phyloP scores from a whole-genome alignment of 192 early-diverging fungal genomes.

The Coemansia sp. region DNA sequence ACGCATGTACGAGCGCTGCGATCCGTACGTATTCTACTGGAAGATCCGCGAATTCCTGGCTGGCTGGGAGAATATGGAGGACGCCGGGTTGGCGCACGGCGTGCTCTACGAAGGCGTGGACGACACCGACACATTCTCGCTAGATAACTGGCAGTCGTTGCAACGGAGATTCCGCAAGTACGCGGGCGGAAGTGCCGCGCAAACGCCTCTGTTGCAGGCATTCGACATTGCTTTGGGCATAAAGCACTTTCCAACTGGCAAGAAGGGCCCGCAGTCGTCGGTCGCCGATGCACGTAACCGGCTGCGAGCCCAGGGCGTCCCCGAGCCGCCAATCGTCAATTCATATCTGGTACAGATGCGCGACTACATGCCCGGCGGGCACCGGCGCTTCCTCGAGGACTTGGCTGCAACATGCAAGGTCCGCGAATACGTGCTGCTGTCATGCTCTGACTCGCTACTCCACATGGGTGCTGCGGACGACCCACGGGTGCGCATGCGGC shows the following conservation, averaged over 20 bases:
- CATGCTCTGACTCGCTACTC: constrained; percentile 35
- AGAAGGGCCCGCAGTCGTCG: constrained; percentile 35
- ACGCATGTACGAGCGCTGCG: constrained; percentile 90
- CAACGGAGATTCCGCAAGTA: constrained; percentile 63
- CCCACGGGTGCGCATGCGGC: constrained; percentile 48
- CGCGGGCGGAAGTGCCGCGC: constrained; percentile 92
- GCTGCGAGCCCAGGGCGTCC: constrained; percentile 17
- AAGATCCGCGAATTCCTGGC: constrained; percentile 86
- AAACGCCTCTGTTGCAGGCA: constrained; percentile 87
- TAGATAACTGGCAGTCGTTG: constrained; percentile 53
- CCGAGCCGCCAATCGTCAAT: constrained; percentile 50
- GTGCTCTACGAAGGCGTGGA: constrained; percentile 90
- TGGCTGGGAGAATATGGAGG: constrained; percentile 90
- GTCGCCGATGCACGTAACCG: constrained; percentile 27
- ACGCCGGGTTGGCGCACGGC: constrained; percentile 79
- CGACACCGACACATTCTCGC: constrained; percentile 45
- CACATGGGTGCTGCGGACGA: constrained; percentile 10
- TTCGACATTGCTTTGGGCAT: constrained; percentile 87
- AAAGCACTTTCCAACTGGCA: constrained; percentile 76
- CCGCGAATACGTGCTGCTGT: constrained; percentile 60
- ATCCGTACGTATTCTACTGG: constrained; percentile 93
- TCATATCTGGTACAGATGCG: constrained; percentile 88
- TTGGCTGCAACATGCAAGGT: constrained; percentile 62
- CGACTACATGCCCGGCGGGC: constrained; percentile 83
- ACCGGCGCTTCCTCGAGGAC: constrained; percentile 82